Conservation (phyloP, 805 yeast genomes). For the Barnettozyma wickerhamii region DNA sequence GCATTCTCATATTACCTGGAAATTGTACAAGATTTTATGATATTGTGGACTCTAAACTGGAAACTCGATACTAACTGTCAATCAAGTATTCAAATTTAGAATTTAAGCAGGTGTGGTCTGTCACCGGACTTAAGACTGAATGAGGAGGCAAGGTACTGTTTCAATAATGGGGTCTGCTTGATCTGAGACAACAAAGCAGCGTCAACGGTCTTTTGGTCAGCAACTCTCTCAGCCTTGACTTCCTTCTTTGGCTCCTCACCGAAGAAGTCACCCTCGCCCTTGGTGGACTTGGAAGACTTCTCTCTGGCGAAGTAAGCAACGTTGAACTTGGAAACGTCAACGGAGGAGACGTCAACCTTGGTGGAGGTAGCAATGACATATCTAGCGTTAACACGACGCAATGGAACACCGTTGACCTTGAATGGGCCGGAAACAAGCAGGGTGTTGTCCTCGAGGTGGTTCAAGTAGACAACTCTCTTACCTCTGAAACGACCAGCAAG, state of each 20-base stretch:
- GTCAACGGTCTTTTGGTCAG: slow-evolving; percentile 96
- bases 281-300: slow-evolving; percentile 75
- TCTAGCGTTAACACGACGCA: slow-evolving; percentile 98
- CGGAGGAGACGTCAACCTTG: slow-evolving; percentile 70
- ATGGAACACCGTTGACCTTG: slow-evolving; percentile 99
- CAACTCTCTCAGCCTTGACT: slow-evolving; percentile 88
- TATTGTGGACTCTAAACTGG: neutral
- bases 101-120: slow-evolving; percentile 97
- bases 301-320: slow-evolving; percentile 97
- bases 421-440: slow-evolving; percentile 97
- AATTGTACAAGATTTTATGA: slow-evolving; percentile 19
- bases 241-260: slow-evolving; percentile 77
- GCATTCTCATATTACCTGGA: slow-evolving; percentile 21
- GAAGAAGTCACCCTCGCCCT: slow-evolving; percentile 92
- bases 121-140: slow-evolving; percentile 98
- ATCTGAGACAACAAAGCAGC: slow-evolving; percentile 87
- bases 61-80: too few species aligned
- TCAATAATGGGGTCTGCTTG: slow-evolving; percentile 95
- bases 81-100: slow-evolving; percentile 57
- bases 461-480: slow-evolving; percentile 98
- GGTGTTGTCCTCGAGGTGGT: slow-evolving; percentile 97
- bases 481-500: slow-evolving; percentile 99
- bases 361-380: slow-evolving; percentile 99
- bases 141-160: slow-evolving; percentile 92
- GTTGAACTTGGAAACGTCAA: slow-evolving; percentile 87